Conservation (phyloP, 2,329 filamentous ascomycete species). For the Xylaria multiplex region DNA sequence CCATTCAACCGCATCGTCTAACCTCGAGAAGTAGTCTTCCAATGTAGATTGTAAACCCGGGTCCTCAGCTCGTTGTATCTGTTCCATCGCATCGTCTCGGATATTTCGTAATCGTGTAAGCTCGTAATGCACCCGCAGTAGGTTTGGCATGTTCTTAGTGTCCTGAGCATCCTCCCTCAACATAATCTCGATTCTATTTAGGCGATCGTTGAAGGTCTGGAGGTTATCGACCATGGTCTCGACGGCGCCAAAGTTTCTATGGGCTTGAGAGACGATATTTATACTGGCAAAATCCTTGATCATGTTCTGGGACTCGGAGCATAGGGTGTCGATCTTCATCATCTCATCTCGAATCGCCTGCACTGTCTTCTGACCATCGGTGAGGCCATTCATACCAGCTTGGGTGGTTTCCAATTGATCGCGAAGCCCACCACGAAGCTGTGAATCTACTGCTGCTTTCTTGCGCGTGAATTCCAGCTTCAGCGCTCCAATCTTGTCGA, state of each 20-base stretch:
- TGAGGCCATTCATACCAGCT: constrained; percentile 87
- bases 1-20: constrained; percentile 90
- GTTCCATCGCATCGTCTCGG: constrained; percentile 94
- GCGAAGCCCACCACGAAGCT: constrained; percentile 86
- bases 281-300: constrained; percentile 96
- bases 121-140: constrained; percentile 90
- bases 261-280: constrained; percentile 90
- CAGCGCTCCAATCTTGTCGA: constrained; percentile 91
- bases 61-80: constrained; percentile 84
- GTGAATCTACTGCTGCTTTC: constrained; percentile 89
- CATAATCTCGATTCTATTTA: constrained; percentile 80
- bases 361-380: constrained; percentile 90
- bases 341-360: constrained; percentile 97
- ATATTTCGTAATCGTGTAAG: constrained; percentile 93
- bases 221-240: constrained; percentile 93
- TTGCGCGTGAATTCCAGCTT: constrained; percentile 95
- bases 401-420: constrained; percentile 96
- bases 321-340: constrained; percentile 97
- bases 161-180: constrained; percentile 86
- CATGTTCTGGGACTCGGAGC: constrained; percentile 96
- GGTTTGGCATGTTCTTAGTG: constrained; percentile 88
- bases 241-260: constrained; percentile 94
- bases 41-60: constrained; percentile 80
- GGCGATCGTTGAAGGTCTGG: constrained; percentile 83
- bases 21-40: constrained; percentile 85